Conservation (phyloP, 768 basidiomycete genomes). For the Leccinum ochraceum region DNA sequence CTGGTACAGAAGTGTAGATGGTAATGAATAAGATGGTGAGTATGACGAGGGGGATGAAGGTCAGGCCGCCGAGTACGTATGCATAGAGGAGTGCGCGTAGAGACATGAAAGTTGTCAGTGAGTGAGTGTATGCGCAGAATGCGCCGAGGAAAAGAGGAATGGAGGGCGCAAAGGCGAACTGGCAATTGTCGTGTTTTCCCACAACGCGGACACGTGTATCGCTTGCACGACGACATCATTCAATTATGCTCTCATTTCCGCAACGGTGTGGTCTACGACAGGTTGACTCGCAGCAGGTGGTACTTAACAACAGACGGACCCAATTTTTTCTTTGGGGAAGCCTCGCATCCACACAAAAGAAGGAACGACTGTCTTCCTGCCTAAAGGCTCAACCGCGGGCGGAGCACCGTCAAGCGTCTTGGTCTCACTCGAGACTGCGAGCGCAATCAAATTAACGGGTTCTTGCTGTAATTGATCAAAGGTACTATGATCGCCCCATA, state of each 20-base stretch:
- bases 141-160: background rate
- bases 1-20: constrained; percentile 85
- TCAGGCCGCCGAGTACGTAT: constrained; percentile 88
- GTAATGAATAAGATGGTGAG: constrained; percentile 57
- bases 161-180: background rate
- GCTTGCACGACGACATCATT: too few relatives aligned
- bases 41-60: constrained; percentile 81
- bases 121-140: background rate
- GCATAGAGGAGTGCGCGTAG: constrained; percentile 74
- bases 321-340: too few relatives aligned
- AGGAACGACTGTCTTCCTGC: too few relatives aligned
- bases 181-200: constrained; percentile 10
- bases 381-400: too few relatives aligned
- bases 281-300: constrained; percentile 9
- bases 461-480: too few relatives aligned
- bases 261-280: constrained; percentile 5
- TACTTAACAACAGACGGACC: too few relatives aligned
- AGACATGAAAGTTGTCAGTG: constrained; percentile 41
- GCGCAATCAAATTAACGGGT: too few relatives aligned
- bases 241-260: constrained; percentile 12
- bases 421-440: too few relatives aligned
- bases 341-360: too few relatives aligned
- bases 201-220: constrained; percentile 17
- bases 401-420: too few relatives aligned
- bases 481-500: constrained; percentile 11